Evolutionary conservation across 208 protist genomes (phyloP).

Genomic region (Vickermania spadyakhi): DNA sequence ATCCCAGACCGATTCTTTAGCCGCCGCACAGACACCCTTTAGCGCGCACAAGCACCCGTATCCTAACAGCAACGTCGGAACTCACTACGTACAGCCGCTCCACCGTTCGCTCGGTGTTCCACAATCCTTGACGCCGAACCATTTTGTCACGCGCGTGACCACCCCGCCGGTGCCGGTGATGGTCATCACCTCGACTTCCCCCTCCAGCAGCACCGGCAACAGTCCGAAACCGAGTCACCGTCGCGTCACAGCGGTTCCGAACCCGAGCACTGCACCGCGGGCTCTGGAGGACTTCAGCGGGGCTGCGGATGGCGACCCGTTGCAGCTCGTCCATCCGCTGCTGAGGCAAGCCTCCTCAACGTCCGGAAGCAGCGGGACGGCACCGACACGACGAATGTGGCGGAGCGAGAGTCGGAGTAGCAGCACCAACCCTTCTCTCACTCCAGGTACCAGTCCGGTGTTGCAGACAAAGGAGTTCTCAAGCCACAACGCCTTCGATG

Average conservation of each 20-base stretch:
- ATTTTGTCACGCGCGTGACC: too few relatives aligned
- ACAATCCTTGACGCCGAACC: neutral
- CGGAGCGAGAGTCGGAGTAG: neutral
- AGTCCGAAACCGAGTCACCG: neutral
- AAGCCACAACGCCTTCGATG: neutral
- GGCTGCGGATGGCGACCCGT: neutral
- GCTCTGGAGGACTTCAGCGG: neutral
- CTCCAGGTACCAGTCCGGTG: neutral
- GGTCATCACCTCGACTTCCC: neutral
- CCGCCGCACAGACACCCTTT: too few relatives aligned
- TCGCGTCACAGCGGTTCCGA: neutral
- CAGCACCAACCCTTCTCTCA: neutral
- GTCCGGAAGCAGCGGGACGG: neutral
- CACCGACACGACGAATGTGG: too few relatives aligned
- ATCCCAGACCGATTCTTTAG: too few relatives aligned
- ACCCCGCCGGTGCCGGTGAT: neutral
- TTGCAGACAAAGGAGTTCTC: neutral
- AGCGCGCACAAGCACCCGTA: too few relatives aligned
- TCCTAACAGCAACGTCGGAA: neutral
- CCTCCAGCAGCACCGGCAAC: neutral
- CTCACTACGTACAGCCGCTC: neutral
- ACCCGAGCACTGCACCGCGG: neutral
- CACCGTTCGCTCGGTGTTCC: neutral
- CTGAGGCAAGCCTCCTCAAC: too few relatives aligned
- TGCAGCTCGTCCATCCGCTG: too few relatives aligned